Conservation (phyloP, 1,139 yeast species). For the Protomyces macrosporus region DNA sequence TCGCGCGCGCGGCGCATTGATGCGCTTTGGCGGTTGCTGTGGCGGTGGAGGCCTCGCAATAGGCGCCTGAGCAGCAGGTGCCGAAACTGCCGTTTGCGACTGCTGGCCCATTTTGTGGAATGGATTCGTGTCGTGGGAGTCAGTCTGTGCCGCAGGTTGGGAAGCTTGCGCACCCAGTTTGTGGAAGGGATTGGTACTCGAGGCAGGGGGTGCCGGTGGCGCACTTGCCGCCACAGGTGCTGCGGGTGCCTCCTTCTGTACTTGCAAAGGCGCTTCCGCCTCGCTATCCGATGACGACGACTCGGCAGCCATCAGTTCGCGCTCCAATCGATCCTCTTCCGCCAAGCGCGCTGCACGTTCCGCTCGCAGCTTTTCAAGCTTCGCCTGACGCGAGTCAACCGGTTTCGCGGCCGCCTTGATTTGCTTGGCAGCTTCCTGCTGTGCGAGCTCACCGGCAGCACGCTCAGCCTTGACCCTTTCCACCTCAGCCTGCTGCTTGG, state of each 20-base stretch:
- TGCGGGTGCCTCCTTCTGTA: not conserved
- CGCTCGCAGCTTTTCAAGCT: conserved; percentile 54
- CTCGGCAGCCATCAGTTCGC: conserved; percentile 44
- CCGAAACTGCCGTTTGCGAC: conserved; percentile 27
- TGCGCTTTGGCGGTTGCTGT: not conserved
- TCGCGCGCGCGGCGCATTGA: conserved; percentile 17
- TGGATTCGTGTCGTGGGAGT: conserved; percentile 13
- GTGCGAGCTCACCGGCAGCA: conserved; percentile 43
- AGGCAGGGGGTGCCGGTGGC: conserved; percentile 19
- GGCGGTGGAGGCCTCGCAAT: conserved; percentile 13
- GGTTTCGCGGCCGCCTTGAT: conserved; percentile 30
- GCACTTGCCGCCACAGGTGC: conserved; percentile 1
- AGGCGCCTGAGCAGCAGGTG: conserved; percentile 29
- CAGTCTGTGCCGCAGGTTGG: not conserved
- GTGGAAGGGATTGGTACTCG: not conserved
- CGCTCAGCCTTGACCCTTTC: conserved; percentile 30
- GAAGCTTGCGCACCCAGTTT: not conserved
- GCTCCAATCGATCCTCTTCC: conserved; percentile 39
- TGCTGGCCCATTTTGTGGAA: conserved; percentile 11
- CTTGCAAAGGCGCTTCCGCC: not conserved
- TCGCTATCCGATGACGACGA: conserved; percentile 32
- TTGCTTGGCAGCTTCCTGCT: conserved; percentile 38
- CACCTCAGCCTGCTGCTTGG: conserved; percentile 30
- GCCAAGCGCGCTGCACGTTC: conserved; percentile 57
- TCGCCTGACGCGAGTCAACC: conserved; percentile 52